Conservation (phyloP, 2,329 filamentous ascomycete genomes). For the Botrytis aclada region DNA sequence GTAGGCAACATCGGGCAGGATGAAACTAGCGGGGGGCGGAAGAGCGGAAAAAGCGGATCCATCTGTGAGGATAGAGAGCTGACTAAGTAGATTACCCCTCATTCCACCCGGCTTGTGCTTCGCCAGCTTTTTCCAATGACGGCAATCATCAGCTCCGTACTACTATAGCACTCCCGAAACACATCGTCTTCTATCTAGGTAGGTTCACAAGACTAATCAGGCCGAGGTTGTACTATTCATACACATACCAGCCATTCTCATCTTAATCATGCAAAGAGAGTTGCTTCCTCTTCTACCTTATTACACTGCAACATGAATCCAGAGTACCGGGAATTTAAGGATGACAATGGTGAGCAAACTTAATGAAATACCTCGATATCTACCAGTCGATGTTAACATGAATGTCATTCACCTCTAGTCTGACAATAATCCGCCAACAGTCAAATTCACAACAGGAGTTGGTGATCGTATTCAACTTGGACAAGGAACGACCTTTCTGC, state of each 20-base stretch:
- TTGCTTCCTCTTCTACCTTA: constrained; percentile 1
- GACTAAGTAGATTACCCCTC: not conserved
- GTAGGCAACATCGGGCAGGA: not conserved
- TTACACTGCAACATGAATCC: constrained; percentile 6
- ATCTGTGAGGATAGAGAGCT: not conserved
- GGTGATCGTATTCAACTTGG: constrained; percentile 30
- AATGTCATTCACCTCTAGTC: constrained; percentile 12
- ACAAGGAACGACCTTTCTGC: constrained; percentile 34
- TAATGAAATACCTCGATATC: not conserved
- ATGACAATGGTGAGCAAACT: constrained; percentile 1
- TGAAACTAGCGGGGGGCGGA: not conserved
- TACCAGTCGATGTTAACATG: constrained; percentile 3
- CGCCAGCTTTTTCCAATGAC: not conserved
- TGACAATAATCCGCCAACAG: not conserved
- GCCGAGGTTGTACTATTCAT: constrained; percentile 4
- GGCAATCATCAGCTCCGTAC: not conserved
- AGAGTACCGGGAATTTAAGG: not conserved
- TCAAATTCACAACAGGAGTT: constrained; percentile 12
- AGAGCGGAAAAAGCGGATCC: not conserved
- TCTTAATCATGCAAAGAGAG: constrained; percentile 10
- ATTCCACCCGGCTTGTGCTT: constrained; percentile 2
- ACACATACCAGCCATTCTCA: constrained; percentile 5
- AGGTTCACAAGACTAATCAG: not conserved
- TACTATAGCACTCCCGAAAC: not conserved
- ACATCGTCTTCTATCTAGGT: not conserved